phyloP scores from a whole-genome alignment of 495 filamentous ascomycete species.

The Glutinoglossum americanum region DNA sequence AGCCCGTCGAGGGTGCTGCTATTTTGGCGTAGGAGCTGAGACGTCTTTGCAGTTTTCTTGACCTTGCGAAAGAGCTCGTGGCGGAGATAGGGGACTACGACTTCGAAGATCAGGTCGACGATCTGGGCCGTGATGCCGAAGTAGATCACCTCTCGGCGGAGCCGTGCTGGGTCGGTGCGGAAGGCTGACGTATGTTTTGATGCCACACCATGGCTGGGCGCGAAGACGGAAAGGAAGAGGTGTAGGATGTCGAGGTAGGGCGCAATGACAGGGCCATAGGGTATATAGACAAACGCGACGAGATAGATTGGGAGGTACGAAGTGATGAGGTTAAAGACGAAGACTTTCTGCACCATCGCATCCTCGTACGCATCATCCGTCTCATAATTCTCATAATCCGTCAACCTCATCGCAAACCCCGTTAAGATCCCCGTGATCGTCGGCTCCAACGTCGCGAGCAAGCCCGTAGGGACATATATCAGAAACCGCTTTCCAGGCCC shows the following conservation, averaged over 20 bases:
- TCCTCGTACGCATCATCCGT: conserved; percentile 62
- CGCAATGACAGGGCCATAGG: conserved; percentile 69
- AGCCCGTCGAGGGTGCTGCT: conserved; percentile 14
- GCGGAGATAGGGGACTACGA: conserved; percentile 68
- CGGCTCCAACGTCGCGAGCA: conserved; percentile 64
- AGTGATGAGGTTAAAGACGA: conserved; percentile 92
- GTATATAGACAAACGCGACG: conserved; percentile 92
- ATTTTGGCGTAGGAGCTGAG: background rate
- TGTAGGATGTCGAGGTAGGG: conserved; percentile 79
- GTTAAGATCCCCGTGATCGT: conserved; percentile 58
- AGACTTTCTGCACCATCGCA: conserved; percentile 72
- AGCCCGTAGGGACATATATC: conserved; percentile 73
- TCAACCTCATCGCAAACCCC: conserved; percentile 54
- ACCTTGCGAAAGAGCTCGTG: conserved; percentile 50
- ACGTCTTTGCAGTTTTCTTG: conserved; percentile 30
- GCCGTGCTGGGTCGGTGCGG: conserved; percentile 59
- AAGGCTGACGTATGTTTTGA: conserved; percentile 41
- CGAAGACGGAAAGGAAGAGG: conserved; percentile 52
- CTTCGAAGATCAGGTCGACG: conserved; percentile 69
- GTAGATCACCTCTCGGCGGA: conserved; percentile 87
- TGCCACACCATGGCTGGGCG: conserved; percentile 41
- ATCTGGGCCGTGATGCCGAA: conserved; percentile 92
- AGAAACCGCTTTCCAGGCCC: conserved; percentile 73
- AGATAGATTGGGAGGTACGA: conserved; percentile 85
- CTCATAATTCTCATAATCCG: conserved; percentile 80